These are phyloP conservation scores for Penicillium verrucosum DNA, from an alignment of 2,329 filamentous ascomycete genomes.

Conservation along the genomic window DNA sequence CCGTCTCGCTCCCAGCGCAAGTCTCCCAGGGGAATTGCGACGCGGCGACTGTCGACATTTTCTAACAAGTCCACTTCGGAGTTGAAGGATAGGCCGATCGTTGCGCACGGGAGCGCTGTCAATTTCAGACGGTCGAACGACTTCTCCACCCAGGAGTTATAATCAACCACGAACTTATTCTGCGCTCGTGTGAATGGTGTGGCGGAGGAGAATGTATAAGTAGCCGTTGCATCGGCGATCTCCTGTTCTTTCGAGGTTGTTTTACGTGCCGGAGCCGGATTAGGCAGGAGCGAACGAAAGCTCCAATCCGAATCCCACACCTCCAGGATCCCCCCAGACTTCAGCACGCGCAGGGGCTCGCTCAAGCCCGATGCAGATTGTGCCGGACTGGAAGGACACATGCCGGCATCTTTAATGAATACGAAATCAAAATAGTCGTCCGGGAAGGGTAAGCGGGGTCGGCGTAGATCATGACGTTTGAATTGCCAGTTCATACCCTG, in stretches of 20 bases:
- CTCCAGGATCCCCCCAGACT: slow-evolving; percentile 75
- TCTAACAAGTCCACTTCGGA: slow-evolving; percentile 71
- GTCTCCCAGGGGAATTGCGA: slow-evolving; percentile 84
- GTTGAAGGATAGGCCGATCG: slow-evolving; percentile 71
- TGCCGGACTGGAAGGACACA: slow-evolving; percentile 59
- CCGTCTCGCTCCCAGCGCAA: slow-evolving; percentile 79
- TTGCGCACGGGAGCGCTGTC: slow-evolving; percentile 71
- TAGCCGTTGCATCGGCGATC: slow-evolving; percentile 66
- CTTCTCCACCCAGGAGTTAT: slow-evolving; percentile 76
- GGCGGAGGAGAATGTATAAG: slow-evolving; percentile 77
- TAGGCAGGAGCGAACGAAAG: slow-evolving; percentile 77
- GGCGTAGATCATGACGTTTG: slow-evolving; percentile 79
- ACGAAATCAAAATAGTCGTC: slow-evolving; percentile 81
- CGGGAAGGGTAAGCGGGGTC: slow-evolving; percentile 71
- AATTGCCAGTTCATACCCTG: slow-evolving; percentile 85
- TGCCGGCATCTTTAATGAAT: slow-evolving; percentile 78
- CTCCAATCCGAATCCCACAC: slow-evolving; percentile 87
- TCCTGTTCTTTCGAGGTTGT: slow-evolving; percentile 61
- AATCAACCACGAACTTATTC: slow-evolving; percentile 78
- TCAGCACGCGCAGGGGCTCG: slow-evolving; percentile 73
- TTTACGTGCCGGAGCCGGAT: slow-evolving; percentile 61
- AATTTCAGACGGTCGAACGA: slow-evolving; percentile 70
- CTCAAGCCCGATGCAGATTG: slow-evolving; percentile 59
- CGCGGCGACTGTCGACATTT: slow-evolving; percentile 67
- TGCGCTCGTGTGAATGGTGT: slow-evolving; percentile 77